Evolutionary conservation across 768 basidiomycete species (phyloP).

Genomic region (Dentipellis sp.): DNA sequence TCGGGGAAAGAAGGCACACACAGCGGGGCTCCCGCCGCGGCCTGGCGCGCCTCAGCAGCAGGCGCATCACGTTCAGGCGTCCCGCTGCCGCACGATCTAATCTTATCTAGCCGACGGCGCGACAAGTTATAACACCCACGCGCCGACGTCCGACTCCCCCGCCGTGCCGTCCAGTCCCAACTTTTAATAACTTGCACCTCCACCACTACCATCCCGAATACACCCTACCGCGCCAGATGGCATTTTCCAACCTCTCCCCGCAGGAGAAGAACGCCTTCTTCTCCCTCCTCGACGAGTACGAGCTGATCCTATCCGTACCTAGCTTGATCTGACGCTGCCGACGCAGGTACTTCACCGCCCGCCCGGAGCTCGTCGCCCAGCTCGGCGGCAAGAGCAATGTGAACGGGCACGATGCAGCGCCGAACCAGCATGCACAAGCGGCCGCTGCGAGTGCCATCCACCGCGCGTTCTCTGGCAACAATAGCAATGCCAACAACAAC

Average conservation of each 20-base stretch:
- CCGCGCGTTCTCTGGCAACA: constrained; percentile 32
- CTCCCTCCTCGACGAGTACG: constrained; percentile 69
- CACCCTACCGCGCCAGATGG: constrained; percentile 34
- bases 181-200: too few relatives aligned
- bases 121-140: neutral
- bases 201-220: too few relatives aligned
- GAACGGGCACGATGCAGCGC: neutral
- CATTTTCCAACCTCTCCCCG: constrained; percentile 55
- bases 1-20: too few relatives aligned
- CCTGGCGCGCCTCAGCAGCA: too few relatives aligned
- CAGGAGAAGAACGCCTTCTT: constrained; percentile 81
- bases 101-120: too few relatives aligned
- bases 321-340: neutral
- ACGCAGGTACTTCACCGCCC: constrained; percentile 11
- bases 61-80: too few relatives aligned
- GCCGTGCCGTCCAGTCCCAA: neutral
- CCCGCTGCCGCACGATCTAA: too few relatives aligned
- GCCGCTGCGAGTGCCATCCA: constrained; percentile 34
- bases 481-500: too few relatives aligned
- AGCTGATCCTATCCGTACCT: neutral
- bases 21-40: too few relatives aligned
- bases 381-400: neutral
- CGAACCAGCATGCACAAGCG: neutral
- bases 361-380: constrained; percentile 12
- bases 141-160: neutral